A percentile compares a stretch with the other conserved stretches of the same genome.
Conservation (phyloP, 768 basidiomycete genomes). For the Ramaria sp. region DNA sequence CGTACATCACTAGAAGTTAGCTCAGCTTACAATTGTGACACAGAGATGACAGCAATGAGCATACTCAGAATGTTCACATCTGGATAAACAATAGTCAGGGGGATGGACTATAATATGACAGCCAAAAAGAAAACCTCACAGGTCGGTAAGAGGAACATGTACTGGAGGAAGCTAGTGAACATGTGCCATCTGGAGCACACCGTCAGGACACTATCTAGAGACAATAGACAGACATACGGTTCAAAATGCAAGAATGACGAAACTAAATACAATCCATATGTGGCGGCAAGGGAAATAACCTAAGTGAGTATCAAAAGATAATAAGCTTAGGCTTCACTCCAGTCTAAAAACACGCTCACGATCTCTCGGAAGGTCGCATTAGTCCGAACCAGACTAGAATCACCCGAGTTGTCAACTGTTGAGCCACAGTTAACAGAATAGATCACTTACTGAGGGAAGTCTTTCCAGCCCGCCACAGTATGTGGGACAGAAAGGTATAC, state of each 20-base stretch:
- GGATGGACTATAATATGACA: not conserved
- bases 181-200: constrained; percentile 62
- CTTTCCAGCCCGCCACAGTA: constrained; percentile 60
- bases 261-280: constrained; percentile 73
- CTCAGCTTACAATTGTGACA: not conserved
- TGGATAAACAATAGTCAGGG: constrained; percentile 15
- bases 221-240: constrained; percentile 26
- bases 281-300: constrained; percentile 60
- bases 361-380: constrained; percentile 76
- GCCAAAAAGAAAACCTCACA: constrained; percentile 29
- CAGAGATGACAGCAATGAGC: constrained; percentile 15
- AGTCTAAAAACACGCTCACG: constrained; percentile 14
- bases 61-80: constrained; percentile 73
- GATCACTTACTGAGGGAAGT: constrained; percentile 50
- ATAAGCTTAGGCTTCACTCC: not conserved
- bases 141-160: constrained; percentile 80
- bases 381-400: constrained; percentile 43
- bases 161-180: constrained; percentile 86
- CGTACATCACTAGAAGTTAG: constrained; percentile 62
- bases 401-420: not conserved
- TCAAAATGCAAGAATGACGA: constrained; percentile 83
- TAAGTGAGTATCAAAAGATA: not conserved
- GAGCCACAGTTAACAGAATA: not conserved
- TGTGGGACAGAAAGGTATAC: constrained; percentile 80
- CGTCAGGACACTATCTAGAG: not conserved